phyloP scores from a whole-genome alignment of 2,329 filamentous ascomycete species.

The Fusarium redolens region DNA sequence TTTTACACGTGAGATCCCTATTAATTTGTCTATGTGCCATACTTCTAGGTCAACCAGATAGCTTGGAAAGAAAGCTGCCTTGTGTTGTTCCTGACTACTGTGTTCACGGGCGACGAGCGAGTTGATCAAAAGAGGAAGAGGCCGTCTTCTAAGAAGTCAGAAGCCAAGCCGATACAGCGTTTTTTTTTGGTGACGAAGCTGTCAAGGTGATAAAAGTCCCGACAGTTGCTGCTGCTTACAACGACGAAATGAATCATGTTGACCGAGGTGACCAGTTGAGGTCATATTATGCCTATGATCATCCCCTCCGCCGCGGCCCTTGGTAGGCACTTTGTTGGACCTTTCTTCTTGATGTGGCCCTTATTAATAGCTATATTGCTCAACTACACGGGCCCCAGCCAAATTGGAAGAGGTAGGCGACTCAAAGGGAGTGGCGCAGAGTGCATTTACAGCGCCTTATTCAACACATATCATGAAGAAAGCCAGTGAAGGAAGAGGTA shows the following conservation, averaged over 20 bases:
- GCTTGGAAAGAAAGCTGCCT: slow-evolving; percentile 30
- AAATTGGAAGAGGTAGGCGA: no score
- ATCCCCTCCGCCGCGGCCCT: no score
- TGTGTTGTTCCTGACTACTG: background rate
- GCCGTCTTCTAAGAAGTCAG: background rate
- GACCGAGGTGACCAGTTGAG: background rate
- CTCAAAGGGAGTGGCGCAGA: no score
- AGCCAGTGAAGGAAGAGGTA: no score
- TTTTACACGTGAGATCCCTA: background rate
- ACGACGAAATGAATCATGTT: background rate
- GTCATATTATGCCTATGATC: background rate
- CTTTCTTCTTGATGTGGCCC: no score
- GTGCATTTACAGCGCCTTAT: no score
- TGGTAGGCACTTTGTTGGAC: no score
- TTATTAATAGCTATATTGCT: no score
- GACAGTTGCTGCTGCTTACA: background rate
- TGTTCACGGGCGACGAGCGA: background rate
- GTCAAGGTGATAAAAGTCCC: background rate
- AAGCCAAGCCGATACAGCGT: background rate
- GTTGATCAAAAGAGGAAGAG: background rate
- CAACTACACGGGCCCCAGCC: no score
- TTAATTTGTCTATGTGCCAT: no score
- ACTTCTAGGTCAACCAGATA: slow-evolving; percentile 12
- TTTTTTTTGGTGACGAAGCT: background rate
- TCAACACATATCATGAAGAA: no score